These are phyloP conservation scores for Hygrophorus pudorinus DNA, from an alignment of 768 basidiomycete genomes.

Conservation along the genomic window DNA sequence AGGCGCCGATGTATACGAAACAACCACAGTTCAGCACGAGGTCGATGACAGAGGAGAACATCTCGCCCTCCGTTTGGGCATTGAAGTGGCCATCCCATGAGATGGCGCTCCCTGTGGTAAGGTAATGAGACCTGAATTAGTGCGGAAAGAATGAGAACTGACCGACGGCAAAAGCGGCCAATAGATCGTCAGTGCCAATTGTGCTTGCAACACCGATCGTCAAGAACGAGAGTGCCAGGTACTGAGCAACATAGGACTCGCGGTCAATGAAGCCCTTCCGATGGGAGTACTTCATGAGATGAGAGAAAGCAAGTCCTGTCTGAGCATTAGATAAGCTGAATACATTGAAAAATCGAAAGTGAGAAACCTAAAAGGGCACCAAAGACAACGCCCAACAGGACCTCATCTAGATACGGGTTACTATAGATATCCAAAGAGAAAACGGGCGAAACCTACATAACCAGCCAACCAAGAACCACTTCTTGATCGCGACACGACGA, in stretches of 20 bases:
- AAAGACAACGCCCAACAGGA: too few relatives aligned
- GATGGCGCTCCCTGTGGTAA: constrained; percentile 65
- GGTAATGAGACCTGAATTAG: neutral
- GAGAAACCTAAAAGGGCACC: too few relatives aligned
- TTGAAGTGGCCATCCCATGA: constrained; percentile 89
- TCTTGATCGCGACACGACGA: constrained; percentile 51
- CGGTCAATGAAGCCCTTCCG: constrained; percentile 57
- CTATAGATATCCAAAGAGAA: constrained; percentile 1
- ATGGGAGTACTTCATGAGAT: constrained; percentile 65
- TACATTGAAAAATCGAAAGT: too few relatives aligned
- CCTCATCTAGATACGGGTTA: too few relatives aligned
- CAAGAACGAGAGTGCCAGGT: constrained; percentile 61
- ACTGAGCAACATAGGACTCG: constrained; percentile 85
- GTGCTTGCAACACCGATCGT: constrained; percentile 72
- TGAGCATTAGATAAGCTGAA: neutral
- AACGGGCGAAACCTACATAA: constrained; percentile 43
- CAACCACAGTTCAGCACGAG: constrained; percentile 74
- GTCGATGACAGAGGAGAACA: constrained; percentile 87
- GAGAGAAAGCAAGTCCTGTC: constrained; percentile 55
- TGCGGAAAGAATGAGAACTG: constrained; percentile 7
- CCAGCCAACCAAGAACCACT: constrained; percentile 87
- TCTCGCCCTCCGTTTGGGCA: constrained; percentile 69
- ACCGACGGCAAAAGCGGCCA: constrained; percentile 85
- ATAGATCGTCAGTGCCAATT: constrained; percentile 77
- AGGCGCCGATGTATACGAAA: constrained; percentile 84